phyloP scores from a whole-genome alignment of 371 early-diverging fungal species.

The Batkoa obscura region DNA sequence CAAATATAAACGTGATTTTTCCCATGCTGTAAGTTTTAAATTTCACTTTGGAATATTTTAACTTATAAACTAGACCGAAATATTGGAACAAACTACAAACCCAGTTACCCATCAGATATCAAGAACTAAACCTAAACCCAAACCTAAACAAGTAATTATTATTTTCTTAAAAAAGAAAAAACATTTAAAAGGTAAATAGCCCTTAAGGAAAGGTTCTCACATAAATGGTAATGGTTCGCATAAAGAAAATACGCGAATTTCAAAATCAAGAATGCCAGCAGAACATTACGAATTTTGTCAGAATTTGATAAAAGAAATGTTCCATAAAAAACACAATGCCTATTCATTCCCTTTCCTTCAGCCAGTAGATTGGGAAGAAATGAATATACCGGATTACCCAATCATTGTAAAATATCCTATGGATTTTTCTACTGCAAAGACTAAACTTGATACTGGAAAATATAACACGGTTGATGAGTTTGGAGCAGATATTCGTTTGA shows the following conservation, averaged over 20 bases:
- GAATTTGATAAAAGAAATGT: slow-evolving; percentile 49
- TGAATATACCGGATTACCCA: slow-evolving; percentile 89
- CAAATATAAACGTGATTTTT: slow-evolving; percentile 46
- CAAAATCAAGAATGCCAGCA: background rate
- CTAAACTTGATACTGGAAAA: slow-evolving; percentile 59
- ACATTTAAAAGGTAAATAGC: too few species aligned
- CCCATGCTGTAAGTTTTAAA: slow-evolving; percentile 11
- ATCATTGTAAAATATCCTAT: slow-evolving; percentile 91
- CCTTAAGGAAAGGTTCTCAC: too few species aligned
- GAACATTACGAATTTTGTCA: slow-evolving; percentile 25
- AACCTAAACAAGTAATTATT: too few species aligned
- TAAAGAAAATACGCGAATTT: too few species aligned
- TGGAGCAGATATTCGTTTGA: slow-evolving; percentile 64
- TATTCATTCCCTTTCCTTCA: slow-evolving; percentile 61
- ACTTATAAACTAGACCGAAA: background rate
- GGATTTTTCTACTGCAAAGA: slow-evolving; percentile 88
- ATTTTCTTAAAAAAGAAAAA: too few species aligned
- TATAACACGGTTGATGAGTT: slow-evolving; percentile 61
- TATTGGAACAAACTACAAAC: background rate
- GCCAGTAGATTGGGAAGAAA: slow-evolving; percentile 85
- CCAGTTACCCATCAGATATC: background rate
- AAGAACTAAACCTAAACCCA: background rate
- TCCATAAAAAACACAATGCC: slow-evolving; percentile 45
- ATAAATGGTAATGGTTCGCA: too few species aligned
- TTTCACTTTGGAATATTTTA: background rate